Percentiles rank a stretch among this genome's conserved stretches.
These are phyloP conservation scores for Leishmania guyanensis DNA, from an alignment of 208 protist genomes.

Conservation along the genomic window DNA sequence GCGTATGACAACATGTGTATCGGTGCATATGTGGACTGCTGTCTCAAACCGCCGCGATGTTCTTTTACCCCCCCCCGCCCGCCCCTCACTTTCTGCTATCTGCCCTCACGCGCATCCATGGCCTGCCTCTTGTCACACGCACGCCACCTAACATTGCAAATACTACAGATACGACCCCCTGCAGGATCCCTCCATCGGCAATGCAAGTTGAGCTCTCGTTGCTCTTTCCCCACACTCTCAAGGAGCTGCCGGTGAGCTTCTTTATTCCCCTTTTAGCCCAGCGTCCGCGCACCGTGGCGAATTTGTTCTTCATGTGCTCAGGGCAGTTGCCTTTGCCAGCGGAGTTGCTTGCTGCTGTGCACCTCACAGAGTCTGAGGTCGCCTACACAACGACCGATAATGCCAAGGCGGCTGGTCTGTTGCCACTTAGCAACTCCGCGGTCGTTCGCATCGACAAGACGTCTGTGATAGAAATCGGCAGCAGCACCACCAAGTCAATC, in stretches of 20 bases:
- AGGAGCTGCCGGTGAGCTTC: constrained; percentile 41
- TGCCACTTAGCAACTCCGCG: constrained; percentile 58
- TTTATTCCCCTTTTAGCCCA: constrained; percentile 52
- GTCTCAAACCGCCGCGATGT: not conserved
- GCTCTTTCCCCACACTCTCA: constrained; percentile 54
- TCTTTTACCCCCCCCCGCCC: not conserved
- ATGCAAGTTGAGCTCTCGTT: constrained; percentile 74
- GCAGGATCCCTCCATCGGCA: not conserved
- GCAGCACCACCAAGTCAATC: constrained; percentile 81
- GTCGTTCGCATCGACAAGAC: constrained; percentile 70
- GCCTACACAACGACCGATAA: constrained; percentile 24
- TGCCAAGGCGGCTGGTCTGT: constrained; percentile 38
- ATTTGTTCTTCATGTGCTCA: constrained; percentile 72
- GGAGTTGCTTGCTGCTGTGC: constrained; percentile 31
- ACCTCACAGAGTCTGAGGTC: constrained; percentile 18
- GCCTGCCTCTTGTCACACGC: not conserved
- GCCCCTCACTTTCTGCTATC: not conserved
- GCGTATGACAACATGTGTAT: not conserved
- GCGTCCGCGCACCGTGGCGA: constrained; percentile 59
- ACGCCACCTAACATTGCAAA: not conserved
- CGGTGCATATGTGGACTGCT: not conserved
- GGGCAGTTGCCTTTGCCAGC: constrained; percentile 53
- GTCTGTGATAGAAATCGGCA: constrained; percentile 72
- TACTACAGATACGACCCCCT: not conserved
- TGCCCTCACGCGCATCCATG: not conserved